Evolutionary conservation across 805 yeast species (phyloP).

Genomic region (Candida ponderosae): DNA sequence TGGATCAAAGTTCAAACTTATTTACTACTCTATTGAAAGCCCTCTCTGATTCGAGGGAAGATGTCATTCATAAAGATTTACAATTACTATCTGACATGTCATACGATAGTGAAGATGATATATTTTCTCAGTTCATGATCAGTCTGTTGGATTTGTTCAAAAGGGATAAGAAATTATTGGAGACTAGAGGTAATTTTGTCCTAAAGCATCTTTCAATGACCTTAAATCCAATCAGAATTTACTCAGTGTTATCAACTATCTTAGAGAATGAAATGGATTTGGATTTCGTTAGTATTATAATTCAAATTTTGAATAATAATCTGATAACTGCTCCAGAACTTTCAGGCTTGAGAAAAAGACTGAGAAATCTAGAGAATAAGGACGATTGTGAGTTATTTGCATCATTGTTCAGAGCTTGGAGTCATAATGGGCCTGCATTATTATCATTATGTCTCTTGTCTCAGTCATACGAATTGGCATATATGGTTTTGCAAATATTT

Average conservation of each 20-base stretch:
- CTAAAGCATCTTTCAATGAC: slow-evolving; percentile 77
- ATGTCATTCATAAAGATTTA: slow-evolving; percentile 67
- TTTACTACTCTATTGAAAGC: slow-evolving; percentile 75
- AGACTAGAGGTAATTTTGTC: slow-evolving; percentile 73
- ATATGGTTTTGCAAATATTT: slow-evolving; percentile 68
- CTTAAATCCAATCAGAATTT: slow-evolving; percentile 75
- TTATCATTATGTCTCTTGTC: slow-evolving; percentile 79
- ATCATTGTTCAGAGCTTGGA: slow-evolving; percentile 81
- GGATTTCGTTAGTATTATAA: slow-evolving; percentile 69
- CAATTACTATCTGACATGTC: slow-evolving; percentile 69
- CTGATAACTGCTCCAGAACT: slow-evolving; percentile 83
- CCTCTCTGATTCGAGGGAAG: slow-evolving; percentile 60
- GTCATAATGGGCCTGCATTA: slow-evolving; percentile 84
- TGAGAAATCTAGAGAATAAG: slow-evolving; percentile 51
- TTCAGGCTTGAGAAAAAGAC: slow-evolving; percentile 54
- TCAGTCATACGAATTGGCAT: slow-evolving; percentile 83
- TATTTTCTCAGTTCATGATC: slow-evolving; percentile 67
- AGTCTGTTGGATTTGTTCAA: slow-evolving; percentile 65
- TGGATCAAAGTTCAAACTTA: slow-evolving; percentile 52
- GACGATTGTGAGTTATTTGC: slow-evolving; percentile 68
- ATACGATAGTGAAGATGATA: slow-evolving; percentile 61
- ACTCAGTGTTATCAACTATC: slow-evolving; percentile 71
- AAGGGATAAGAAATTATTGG: slow-evolving; percentile 57
- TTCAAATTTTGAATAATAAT: slow-evolving; percentile 82
- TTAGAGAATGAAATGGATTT: slow-evolving; percentile 52